Base-by-base conservation (phyloP, 257 asterid genomes). In the Ehretia macrophylla region DNA sequence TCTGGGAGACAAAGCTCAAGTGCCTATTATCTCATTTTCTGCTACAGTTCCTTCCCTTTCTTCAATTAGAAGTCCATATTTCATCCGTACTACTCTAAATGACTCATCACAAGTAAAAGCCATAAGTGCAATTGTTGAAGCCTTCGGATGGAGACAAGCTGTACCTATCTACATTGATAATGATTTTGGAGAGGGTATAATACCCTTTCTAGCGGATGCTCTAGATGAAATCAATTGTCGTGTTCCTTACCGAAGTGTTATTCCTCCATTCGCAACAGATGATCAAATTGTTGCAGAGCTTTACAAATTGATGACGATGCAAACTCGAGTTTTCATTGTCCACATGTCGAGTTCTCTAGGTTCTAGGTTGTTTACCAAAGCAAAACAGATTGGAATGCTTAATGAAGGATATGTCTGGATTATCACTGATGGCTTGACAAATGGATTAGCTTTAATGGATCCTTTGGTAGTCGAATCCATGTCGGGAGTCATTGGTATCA, bases 401-500 rank as follows among this genome's bases (percentile, higher is more conserved):
- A 59, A 64, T n/a, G 59, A 65, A 50, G 89, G 32, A 2, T 82
- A 69, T 65, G 85, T 23, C 0, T 82, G 87, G 89, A 77, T 82
- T n/a, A 21, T 68, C 13, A 79, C 83, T 1, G 85, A 75, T 71
- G 75, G 81, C 3, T 58, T 85, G 54, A n/a, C 77, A 3, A 32
- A 68, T 22, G 72, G n/a, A 27, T 32, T 83, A 47, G 49, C n/a
- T 37, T 65, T 62, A 1, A 8, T 75, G 3, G 75, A 73, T 52
- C 54, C 55, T 51, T 49, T 65, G 1, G 69, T 65, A 8, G 23
- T 74, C 18, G 78, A 69, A 44, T 63, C 87, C 1, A 82, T 85
- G 90, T 63, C 63, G 42, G 90, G 90, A 37, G 85, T 85, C 8
- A 60, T 82, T 10, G 90, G 94, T 0, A 73, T 85, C 23, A 70